Conservation (phyloP, 2,329 filamentous ascomycete species). For the Fusarium palustre region DNA sequence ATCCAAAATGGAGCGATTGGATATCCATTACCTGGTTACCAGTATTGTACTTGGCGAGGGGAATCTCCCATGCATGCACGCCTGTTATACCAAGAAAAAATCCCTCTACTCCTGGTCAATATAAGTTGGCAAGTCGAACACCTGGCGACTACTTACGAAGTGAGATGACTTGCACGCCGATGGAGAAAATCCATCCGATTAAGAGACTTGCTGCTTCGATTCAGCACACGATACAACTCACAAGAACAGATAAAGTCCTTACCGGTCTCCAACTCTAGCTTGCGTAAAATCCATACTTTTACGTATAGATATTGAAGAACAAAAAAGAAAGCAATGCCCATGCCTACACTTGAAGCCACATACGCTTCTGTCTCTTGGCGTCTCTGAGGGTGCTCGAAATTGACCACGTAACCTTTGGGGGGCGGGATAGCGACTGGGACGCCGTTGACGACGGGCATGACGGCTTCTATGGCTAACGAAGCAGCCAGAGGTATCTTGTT, state of each 20-base stretch:
- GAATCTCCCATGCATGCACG: constrained; percentile 50
- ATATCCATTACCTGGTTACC: constrained; percentile 18
- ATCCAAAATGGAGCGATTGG: fast-evolving
- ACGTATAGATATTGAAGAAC: constrained; percentile 44
- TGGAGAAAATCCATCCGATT: constrained; percentile 40
- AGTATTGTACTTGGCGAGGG: constrained; percentile 33
- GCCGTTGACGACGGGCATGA: constrained; percentile 34
- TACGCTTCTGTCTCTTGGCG: constrained; percentile 41
- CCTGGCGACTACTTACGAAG: constrained; percentile 27
- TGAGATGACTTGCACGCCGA: constrained; percentile 30
- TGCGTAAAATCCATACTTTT: constrained; percentile 41
- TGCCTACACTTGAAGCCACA: constrained; percentile 35
- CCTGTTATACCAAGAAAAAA: constrained; percentile 40
- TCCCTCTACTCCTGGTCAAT: constrained; percentile 7
- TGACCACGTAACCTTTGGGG: constrained; percentile 49
- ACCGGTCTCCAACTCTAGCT: constrained; percentile 38
- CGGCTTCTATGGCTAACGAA: background rate
- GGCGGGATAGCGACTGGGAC: constrained; percentile 38
- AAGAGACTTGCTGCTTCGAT: constrained; percentile 25
- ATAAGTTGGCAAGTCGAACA: background rate
- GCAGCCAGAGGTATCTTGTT: background rate
- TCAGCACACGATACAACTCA: constrained; percentile 2
- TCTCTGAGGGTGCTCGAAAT: constrained; percentile 51
- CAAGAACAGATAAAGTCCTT: background rate
- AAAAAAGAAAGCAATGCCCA: constrained; percentile 38